Conservation (phyloP, 805 yeast species). For the Lipomyces anomalus region DNA sequence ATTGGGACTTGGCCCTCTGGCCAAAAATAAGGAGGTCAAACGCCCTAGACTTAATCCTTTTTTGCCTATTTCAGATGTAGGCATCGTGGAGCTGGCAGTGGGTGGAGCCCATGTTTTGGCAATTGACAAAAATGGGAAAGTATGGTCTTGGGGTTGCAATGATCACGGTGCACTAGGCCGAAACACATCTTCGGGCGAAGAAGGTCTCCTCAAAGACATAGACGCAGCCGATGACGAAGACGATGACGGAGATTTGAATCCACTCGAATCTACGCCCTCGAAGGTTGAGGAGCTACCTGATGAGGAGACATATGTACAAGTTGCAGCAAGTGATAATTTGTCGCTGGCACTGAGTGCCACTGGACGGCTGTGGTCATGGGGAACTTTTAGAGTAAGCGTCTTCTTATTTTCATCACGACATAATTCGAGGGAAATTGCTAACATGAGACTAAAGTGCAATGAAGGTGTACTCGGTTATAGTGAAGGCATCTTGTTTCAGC, state of each 20-base stretch:
- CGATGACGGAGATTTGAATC: constrained; percentile 79
- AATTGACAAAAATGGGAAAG: constrained; percentile 61
- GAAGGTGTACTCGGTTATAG: constrained; percentile 88
- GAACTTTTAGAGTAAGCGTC: constrained; percentile 54
- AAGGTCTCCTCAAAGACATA: constrained; percentile 56
- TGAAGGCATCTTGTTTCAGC: constrained; percentile 58
- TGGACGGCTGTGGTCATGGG: constrained; percentile 96
- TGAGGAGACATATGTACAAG: constrained; percentile 58
- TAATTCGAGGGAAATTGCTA: not conserved
- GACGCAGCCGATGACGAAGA: constrained; percentile 58
- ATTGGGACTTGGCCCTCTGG: constrained; percentile 93
- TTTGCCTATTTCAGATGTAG: constrained; percentile 54
- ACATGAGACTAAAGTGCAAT: constrained; percentile 47
- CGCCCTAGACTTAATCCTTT: constrained; percentile 89
- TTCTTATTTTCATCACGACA: not conserved
- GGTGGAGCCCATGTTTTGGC: constrained; percentile 97
- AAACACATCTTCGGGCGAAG: constrained; percentile 56
- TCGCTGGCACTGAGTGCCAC: constrained; percentile 72
- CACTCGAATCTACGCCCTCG: constrained; percentile 83
- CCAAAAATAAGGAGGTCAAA: constrained; percentile 86
- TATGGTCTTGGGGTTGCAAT: constrained; percentile 99
- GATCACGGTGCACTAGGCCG: constrained; percentile 91
- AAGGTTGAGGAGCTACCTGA: constrained; percentile 53
- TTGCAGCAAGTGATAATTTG: constrained; percentile 88
- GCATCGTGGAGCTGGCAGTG: constrained; percentile 79